A percentile compares a stretch with the other conserved stretches of the same genome.
Conservation (phyloP, 495 filamentous ascomycete genomes). For the Aspergillus ostianus region DNA sequence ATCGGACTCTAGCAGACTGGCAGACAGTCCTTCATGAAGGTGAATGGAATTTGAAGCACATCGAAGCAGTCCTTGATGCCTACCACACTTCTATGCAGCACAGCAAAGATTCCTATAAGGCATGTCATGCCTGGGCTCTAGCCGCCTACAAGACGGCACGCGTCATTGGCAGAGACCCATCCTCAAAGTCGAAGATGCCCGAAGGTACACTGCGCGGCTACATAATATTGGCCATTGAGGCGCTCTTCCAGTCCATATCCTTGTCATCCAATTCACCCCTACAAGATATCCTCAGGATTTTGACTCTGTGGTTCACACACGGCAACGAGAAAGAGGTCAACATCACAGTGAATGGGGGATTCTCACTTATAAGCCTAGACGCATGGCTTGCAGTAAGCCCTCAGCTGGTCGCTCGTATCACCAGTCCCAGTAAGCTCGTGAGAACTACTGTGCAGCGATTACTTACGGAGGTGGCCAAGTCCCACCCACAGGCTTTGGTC, state of each 20-base stretch:
- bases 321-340: constrained; percentile 87
- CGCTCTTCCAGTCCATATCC: constrained; percentile 93
- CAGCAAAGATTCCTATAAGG: constrained; percentile 93
- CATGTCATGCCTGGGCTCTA: constrained; percentile 97
- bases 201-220: constrained; percentile 71
- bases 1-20: constrained; percentile 94
- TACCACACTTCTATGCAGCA: constrained; percentile 92
- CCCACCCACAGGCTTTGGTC: constrained; percentile 92
- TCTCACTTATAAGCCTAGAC: constrained; percentile 86
- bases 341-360: constrained; percentile 79
- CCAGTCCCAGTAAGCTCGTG: constrained; percentile 83
- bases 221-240: constrained; percentile 88
- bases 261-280: constrained; percentile 90
- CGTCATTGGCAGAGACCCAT: constrained; percentile 58
- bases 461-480: constrained; percentile 84
- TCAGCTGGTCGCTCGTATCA: constrained; percentile 94
- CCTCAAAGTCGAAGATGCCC: constrained; percentile 49
- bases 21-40: constrained; percentile 75
- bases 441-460: constrained; percentile 87
- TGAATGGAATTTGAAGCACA: constrained; percentile 76
- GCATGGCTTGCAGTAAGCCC: constrained; percentile 98
- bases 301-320: constrained; percentile 95
- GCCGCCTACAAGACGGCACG: constrained; percentile 95
- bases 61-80: constrained; percentile 67
- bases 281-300: constrained; percentile 88